Evolutionary conservation across 176 grass and related monocot genomes (phyloP).

Genomic region (Raddia guianensis): DNA sequence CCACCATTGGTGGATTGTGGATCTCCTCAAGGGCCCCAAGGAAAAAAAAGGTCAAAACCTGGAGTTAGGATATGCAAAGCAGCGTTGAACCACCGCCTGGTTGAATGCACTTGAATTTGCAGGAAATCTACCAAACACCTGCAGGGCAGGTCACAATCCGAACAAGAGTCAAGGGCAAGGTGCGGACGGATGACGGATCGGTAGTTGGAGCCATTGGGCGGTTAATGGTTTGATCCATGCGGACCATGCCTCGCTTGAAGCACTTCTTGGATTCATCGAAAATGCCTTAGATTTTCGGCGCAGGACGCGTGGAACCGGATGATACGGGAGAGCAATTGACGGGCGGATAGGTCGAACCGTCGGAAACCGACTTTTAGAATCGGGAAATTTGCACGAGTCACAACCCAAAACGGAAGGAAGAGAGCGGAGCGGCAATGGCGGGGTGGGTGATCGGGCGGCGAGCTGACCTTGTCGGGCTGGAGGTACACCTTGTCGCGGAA

Average conservation of each 20-base stretch:
- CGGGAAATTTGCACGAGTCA: background rate
- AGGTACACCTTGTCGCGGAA: slow-evolving; percentile 96
- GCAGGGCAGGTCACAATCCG: background rate
- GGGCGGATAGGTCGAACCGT: background rate
- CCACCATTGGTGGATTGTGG: background rate
- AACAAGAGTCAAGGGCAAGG: background rate
- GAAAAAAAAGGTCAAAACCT: background rate
- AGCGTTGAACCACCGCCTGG: slow-evolving; percentile 15
- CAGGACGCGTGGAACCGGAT: background rate
- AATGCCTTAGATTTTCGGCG: background rate
- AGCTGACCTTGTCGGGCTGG: slow-evolving; percentile 83
- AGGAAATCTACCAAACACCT: slow-evolving; percentile 25
- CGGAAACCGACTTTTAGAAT: background rate
- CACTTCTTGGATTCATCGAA: slow-evolving; percentile 19
- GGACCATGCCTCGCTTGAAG: background rate
- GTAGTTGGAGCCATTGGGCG: slow-evolving; percentile 10
- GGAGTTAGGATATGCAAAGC: background rate
- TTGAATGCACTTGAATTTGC: background rate
- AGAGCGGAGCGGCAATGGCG: slow-evolving; percentile 17
- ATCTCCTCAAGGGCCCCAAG: background rate
- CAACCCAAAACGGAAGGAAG: background rate
- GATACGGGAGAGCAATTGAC: background rate
- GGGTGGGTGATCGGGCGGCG: background rate
- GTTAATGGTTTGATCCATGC: background rate
- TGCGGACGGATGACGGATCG: background rate